Evolutionary conservation across 129 eudicot genomes (phyloP).

Genomic region (Saussurea involucrata): DNA sequence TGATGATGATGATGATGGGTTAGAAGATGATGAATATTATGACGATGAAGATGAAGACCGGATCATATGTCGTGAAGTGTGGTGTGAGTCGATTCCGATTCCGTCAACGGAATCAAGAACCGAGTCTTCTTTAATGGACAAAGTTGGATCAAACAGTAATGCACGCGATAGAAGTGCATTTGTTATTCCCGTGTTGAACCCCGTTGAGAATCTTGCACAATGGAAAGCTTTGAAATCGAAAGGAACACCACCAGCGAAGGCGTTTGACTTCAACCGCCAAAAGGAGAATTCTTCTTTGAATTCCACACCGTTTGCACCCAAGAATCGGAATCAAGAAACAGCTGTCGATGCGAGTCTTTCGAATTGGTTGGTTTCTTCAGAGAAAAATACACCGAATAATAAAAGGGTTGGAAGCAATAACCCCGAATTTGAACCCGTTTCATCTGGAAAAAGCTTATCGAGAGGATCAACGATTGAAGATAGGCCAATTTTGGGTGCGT

Average conservation of each 20-base stretch:
- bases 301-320: slow-evolving; percentile 13
- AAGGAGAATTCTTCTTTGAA: slow-evolving; percentile 59
- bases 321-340: slow-evolving; percentile 46
- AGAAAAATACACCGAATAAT: slow-evolving; percentile 36
- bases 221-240: slow-evolving; percentile 76
- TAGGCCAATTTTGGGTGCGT: slow-evolving; percentile 84
- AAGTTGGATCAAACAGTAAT: slow-evolving; percentile 21
- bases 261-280: slow-evolving; percentile 27
- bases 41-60: slow-evolving; percentile 38
- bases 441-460: slow-evolving; percentile 45
- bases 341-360: slow-evolving; percentile 91
- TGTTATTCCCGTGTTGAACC: slow-evolving; percentile 72
- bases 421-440: slow-evolving; percentile 31
- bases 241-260: slow-evolving; percentile 33
- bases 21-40: slow-evolving; percentile 35
- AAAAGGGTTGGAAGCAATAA: slow-evolving; percentile 16
- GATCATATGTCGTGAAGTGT: slow-evolving; percentile 42
- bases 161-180: slow-evolving; percentile 67
- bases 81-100: slow-evolving; percentile 52
- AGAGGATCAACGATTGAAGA: slow-evolving; percentile 59
- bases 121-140: slow-evolving; percentile 22
- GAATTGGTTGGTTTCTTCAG: slow-evolving; percentile 67
- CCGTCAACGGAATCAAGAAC: slow-evolving; percentile 46
- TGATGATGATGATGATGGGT: slow-evolving; percentile 40
- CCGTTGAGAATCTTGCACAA: slow-evolving; percentile 81